phyloP scores from a whole-genome alignment of 139 green algal species.

The Auxenochlorella pyrenoidosa region DNA sequence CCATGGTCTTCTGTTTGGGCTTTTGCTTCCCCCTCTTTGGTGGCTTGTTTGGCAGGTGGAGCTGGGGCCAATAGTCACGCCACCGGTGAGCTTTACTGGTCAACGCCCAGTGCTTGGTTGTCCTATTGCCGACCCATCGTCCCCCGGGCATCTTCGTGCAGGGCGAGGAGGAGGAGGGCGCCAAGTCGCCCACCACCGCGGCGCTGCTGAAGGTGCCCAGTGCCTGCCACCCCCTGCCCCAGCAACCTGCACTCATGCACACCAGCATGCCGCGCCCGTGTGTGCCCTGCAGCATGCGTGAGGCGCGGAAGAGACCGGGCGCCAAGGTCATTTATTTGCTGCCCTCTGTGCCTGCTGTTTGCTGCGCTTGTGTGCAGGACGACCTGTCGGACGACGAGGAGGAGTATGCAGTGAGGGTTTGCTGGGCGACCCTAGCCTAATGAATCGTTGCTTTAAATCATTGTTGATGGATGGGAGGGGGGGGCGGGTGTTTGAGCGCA shows the following conservation, averaged over 20 bases:
- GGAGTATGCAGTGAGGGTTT: slow-evolving; percentile 30
- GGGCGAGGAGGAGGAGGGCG: slow-evolving; percentile 30
- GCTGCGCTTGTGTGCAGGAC: not conserved
- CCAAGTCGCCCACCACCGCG: slow-evolving; percentile 5
- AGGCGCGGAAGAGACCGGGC: no score
- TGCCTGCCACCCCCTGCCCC: not conserved
- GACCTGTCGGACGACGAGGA: slow-evolving; percentile 37
- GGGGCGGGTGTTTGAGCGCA: not conserved
- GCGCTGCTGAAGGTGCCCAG: slow-evolving; percentile 19
- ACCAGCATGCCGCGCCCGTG: not conserved
- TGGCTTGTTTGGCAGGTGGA: not conserved
- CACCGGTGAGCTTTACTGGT: no score
- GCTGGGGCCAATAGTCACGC: no score
- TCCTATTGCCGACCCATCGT: no score
- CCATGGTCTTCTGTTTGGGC: not conserved
- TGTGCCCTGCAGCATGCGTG: not conserved
- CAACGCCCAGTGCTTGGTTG: no score
- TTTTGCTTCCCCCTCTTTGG: not conserved
- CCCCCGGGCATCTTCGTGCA: not conserved
- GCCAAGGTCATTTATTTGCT: not conserved
- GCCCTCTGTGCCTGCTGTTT: not conserved
- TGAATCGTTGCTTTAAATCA: no score
- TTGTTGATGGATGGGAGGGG: not conserved
- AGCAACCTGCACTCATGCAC: not conserved
- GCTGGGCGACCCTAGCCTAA: no score